These are phyloP conservation scores for Spinacia oleracea DNA, from an alignment of 179 eudicot genomes.

Conservation along the genomic window DNA sequence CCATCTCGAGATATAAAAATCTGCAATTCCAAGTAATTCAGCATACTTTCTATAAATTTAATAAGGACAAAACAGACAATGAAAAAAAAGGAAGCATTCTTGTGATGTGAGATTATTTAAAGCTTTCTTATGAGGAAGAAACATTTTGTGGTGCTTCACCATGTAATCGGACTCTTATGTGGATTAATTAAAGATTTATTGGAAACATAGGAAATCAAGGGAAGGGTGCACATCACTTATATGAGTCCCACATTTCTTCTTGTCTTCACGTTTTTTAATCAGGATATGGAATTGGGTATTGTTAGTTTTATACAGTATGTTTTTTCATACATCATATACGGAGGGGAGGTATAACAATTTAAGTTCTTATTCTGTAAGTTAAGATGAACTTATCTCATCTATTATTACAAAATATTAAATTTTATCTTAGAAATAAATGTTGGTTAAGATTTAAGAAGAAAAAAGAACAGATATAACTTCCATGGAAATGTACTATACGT, in stretches of 20 bases:
- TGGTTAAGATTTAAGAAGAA: no score
- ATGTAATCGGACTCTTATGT: not conserved
- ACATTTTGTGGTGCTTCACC: not conserved
- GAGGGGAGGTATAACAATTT: no score
- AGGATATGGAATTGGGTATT: not conserved
- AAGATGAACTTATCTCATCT: no score
- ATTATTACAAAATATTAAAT: no score
- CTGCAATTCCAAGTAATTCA: conserved; percentile 39
- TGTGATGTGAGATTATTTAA: not conserved
- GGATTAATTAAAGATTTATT: not conserved
- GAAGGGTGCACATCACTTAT: not conserved
- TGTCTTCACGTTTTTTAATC: not conserved
- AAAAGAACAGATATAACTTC: no score
- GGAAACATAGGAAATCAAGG: not conserved
- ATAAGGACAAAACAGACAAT: not conserved
- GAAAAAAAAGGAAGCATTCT: not conserved
- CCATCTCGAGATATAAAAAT: conserved; percentile 94
- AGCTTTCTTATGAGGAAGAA: not conserved
- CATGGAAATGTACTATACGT: no score
- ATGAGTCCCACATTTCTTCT: not conserved
- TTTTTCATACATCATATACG: not conserved
- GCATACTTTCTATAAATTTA: not conserved
- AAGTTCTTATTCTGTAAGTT: no score
- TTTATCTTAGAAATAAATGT: no score
- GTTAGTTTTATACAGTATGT: no score